Evolutionary conservation across 495 filamentous ascomycete genomes (phyloP), one percentile per base, ranked within the genome.

Genomic region (Glutinoglossum americanum): DNA sequence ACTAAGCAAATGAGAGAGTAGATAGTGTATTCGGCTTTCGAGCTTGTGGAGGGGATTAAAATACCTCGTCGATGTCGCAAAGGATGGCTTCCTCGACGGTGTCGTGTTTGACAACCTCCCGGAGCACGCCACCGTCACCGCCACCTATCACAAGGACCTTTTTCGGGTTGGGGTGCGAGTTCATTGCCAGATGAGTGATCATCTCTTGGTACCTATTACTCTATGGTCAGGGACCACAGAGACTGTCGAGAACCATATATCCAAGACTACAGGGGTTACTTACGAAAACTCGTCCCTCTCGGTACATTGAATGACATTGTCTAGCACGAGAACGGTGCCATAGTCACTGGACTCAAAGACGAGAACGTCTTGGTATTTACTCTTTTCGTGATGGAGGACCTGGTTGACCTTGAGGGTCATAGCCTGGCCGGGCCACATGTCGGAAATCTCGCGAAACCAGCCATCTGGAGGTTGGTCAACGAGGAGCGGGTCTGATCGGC

Each of bases 381-480:
- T 92, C 78, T 95, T 95, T 77, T 99, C 93, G 74, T 95, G 89
- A 76, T 97, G 93, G 56, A 99, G 75, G 67, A 96, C 81, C 74
- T 94, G 84, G 71, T 99, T 87, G 69, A 99, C 90, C 75, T 86
- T 89, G 68, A 99, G 82, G 61, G 84, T 94, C 90, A 97, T 96
- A 66, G 92, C 92, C 73, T 97, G 93, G 65, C 92, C 92, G 53
- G 92, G 92, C 92, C 93, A 99, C 88, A 96, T 95, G 65, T 85
- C 73, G 59, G 86, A 93, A 71, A 94, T 82, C 73, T 97, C 93
- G 68, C 88, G 87, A 83, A 97, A 97, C 93, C 92, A 99, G 73
- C 90, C 92, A 93, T 97, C 90, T 94, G 58, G 53, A 19, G 1
- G 28, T 21, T 51, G 47, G 19, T 58, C 57, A 21, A 13, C 21